Percentiles rank a stretch among this genome's conserved stretches.
Evolutionary conservation across 768 basidiomycete genomes (phyloP).

Genomic region (Lyophyllum atratum): DNA sequence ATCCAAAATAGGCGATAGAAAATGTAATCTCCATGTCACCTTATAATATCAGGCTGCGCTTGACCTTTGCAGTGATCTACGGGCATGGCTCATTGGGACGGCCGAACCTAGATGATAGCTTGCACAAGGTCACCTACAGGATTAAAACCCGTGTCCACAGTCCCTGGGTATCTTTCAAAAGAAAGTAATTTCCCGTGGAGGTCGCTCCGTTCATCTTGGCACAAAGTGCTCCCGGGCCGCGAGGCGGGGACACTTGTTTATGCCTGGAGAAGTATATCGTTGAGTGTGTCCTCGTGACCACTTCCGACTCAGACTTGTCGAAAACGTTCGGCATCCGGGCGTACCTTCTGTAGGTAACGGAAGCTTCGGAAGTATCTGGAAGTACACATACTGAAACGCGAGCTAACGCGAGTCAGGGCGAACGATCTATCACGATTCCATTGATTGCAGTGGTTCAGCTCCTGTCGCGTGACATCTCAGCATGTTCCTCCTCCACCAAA

Average conservation of each 20-base stretch:
- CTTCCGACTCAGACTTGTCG: not conserved
- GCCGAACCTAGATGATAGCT: not conserved
- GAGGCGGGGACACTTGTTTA: conserved; percentile 4
- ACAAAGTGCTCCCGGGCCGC: conserved; percentile 17
- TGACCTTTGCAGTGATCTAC: not conserved
- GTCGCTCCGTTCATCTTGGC: conserved; percentile 27
- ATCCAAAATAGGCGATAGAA: not conserved
- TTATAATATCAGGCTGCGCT: too few species aligned
- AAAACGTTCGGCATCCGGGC: conserved; percentile 17
- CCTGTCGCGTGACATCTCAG: conserved; percentile 35
- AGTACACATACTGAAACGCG: conserved; percentile 13
- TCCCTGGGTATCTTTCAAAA: conserved; percentile 12
- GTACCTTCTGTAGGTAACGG: conserved; percentile 16
- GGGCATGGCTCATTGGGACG: not conserved
- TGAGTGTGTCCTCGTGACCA: conserved; percentile 20
- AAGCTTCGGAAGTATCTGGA: conserved; percentile 19
- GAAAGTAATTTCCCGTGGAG: conserved; percentile 31
- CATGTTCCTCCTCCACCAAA: conserved; percentile 20
- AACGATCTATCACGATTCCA: conserved; percentile 22
- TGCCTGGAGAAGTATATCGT: conserved; percentile 5
- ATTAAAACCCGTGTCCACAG: conserved; percentile 3
- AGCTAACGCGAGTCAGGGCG: too few species aligned
- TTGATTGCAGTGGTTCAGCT: conserved; percentile 11
- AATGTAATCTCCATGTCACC: not conserved
- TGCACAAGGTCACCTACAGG: not conserved